phyloP scores from a whole-genome alignment of 2,329 filamentous ascomycete species.

The Colletotrichum coccodes region DNA sequence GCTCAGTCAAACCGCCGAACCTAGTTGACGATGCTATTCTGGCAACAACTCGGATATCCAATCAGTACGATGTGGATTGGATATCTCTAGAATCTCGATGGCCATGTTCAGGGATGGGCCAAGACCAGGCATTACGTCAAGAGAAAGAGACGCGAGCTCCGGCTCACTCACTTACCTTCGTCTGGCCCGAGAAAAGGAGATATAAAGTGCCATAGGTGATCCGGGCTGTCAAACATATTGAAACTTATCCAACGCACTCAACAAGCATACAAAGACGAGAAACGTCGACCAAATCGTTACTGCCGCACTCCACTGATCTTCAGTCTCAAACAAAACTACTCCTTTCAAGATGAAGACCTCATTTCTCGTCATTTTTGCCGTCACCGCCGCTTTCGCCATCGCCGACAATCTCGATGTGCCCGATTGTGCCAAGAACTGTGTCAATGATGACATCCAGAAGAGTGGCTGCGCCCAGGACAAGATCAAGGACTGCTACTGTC shows the following conservation, averaged over 20 bases:
- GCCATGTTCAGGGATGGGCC: too few relatives aligned
- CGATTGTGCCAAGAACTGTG: conserved; percentile 28
- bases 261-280: background rate
- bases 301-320: too few relatives aligned
- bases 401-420: conserved; percentile 22
- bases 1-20: conserved; percentile 14
- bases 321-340: too few relatives aligned
- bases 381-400: conserved; percentile 7
- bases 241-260: too few relatives aligned
- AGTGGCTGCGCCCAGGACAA: conserved; percentile 23
- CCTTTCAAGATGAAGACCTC: conserved; percentile 21
- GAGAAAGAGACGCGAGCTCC: background rate
- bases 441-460: conserved; percentile 28
- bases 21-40: conserved; percentile 5
- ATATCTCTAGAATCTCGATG: background rate
- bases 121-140: conserved; percentile 1
- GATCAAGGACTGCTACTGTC: conserved; percentile 29
- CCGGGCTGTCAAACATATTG: background rate
- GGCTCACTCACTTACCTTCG: background rate
- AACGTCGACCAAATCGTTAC: too few relatives aligned
- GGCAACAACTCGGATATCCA: background rate
- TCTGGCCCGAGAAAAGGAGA: background rate
- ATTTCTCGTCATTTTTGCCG: conserved; percentile 14
- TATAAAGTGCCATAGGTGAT: background rate
- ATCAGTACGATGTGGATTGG: background rate